A percentile compares a stretch with the other conserved stretches of the same genome.
phyloP scores from a whole-genome alignment of 176 grass and related monocot genomes.

The Cenchrus purpureus region DNA sequence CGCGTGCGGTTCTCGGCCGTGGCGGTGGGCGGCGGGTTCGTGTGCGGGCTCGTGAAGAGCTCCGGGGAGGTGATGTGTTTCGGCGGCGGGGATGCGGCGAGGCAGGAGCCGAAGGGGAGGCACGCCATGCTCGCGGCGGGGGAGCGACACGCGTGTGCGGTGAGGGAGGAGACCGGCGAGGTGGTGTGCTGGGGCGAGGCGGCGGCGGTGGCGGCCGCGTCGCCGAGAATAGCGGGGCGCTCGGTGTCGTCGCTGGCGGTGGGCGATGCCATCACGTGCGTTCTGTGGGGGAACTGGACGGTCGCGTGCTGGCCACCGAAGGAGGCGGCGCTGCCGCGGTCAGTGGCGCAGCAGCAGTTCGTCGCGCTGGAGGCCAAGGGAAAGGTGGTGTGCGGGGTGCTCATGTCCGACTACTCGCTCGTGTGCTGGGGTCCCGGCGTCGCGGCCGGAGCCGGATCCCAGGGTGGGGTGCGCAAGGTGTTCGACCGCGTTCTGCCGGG shows the following conservation, averaged over 20 bases:
- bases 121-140: conserved; percentile 64
- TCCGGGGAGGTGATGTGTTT: conserved; percentile 62
- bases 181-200: conserved; percentile 73
- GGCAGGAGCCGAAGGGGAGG: conserved; percentile 47
- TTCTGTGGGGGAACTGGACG: conserved; percentile 62
- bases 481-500: conserved; percentile 80
- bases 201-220: conserved; percentile 33
- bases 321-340: conserved; percentile 37
- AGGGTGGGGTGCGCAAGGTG: conserved; percentile 40
- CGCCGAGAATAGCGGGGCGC: background rate
- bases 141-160: conserved; percentile 71
- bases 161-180: conserved; percentile 1
- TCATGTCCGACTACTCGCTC: conserved; percentile 83
- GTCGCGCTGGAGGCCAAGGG: conserved; percentile 73
- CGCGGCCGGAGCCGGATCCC: background rate
- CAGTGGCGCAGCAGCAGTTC: conserved; percentile 54
- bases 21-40: conserved; percentile 69
- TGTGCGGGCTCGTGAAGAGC: conserved; percentile 60
- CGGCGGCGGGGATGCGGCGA: conserved; percentile 34
- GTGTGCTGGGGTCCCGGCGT: conserved; percentile 73
- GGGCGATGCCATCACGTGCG: conserved; percentile 69
- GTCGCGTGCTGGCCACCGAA: conserved; percentile 65
- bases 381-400: conserved; percentile 69
- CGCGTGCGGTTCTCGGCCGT: conserved; percentile 51
- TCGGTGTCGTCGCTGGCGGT: conserved; percentile 57